Base-by-base conservation (phyloP, 768 basidiomycete species). In the Phanerodontia chrysosporium region DNA sequence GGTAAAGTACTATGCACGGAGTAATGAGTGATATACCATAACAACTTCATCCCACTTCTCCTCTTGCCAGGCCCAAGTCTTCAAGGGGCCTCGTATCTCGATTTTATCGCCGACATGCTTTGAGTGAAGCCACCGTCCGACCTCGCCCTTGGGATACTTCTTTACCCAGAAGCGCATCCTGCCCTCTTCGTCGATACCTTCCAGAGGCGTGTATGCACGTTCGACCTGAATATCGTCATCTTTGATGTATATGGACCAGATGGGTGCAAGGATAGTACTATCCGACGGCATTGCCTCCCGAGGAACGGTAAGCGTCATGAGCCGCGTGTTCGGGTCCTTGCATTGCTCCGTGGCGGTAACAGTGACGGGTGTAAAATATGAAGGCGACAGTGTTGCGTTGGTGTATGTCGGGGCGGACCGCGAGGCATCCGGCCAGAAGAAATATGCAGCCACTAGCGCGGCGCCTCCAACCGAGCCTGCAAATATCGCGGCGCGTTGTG, bases 141-240 rank as follows among this genome's bases (percentile, higher is more conserved):
- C 90, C 75, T 94, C 90, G 39, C 91, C 92, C 49, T 78, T 80
- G 0, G 82, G 78, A 59, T 93, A 92, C 59, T 78, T 83, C 73
- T 92, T 94, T 9, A 94, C 77, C 92, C 92, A 94, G 53, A 94
- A 83, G 36, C 75, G 75, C 77, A 94, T 86, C 48, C 76, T 74
- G 0, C 90, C 90, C 12, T 84, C 68, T 55, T 79, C 73, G 53
- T 88, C 85, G 24, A 92, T 74, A 22, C 91, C 87, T 61, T 84
- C 78, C 49, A 94, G 73, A 3, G 92, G 92, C 4, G 92, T 94
- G 67, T 93, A 94, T 13, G 90, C 85, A 55, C 92, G 74, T 66
- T 94, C 92, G 30, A 93, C 89, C 71, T 93, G 92, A 22, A 94
- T 92, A 64, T 92, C 92, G 62, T 87, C 86, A 68, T 94, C 90